phyloP scores from a whole-genome alignment of 2,329 filamentous ascomycete genomes.

The Xenosphaeropsis pyriputrescens region DNA sequence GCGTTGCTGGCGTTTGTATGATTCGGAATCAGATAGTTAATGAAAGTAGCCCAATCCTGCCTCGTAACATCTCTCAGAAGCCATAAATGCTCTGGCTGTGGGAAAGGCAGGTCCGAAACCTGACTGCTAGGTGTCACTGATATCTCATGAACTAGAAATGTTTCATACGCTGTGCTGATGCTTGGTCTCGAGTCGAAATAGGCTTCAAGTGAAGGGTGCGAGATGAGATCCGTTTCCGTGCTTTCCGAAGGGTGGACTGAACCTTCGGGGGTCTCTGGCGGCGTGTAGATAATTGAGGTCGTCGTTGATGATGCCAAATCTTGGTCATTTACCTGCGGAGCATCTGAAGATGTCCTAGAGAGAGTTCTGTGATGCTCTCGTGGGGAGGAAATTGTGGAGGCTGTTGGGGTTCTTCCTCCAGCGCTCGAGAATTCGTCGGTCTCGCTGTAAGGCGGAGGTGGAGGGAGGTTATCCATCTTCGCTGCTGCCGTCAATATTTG shows the following conservation, averaged over 20 bases:
- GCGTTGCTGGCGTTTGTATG: constrained; percentile 28
- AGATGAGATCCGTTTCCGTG: constrained; percentile 5
- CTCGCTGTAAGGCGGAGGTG: constrained; percentile 1
- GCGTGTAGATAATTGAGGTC: constrained; percentile 13
- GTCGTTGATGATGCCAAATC: constrained; percentile 1
- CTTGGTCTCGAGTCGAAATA: constrained; percentile 14
- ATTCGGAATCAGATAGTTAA: constrained; percentile 38
- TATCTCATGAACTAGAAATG: background rate
- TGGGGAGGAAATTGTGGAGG: background rate
- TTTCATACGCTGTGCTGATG: constrained; percentile 17
- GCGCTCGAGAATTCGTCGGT: background rate
- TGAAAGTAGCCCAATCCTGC: constrained; percentile 44
- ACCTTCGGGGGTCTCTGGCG: constrained; percentile 9
- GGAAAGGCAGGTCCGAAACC: constrained; percentile 11
- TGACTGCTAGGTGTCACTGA: constrained; percentile 6
- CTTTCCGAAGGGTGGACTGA: constrained; percentile 7
- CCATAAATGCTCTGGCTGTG: constrained; percentile 2
- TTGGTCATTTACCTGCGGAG: background rate
- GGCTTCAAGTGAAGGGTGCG: constrained; percentile 8
- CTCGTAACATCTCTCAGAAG: constrained; percentile 26
- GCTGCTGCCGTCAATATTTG: too few relatives aligned
- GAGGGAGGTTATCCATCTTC: background rate
- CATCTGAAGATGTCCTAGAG: background rate
- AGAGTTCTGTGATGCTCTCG: background rate
- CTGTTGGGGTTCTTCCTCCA: background rate